Conservation (phyloP, 1,139 yeast species). For the Wickerhamiella infanticola region DNA sequence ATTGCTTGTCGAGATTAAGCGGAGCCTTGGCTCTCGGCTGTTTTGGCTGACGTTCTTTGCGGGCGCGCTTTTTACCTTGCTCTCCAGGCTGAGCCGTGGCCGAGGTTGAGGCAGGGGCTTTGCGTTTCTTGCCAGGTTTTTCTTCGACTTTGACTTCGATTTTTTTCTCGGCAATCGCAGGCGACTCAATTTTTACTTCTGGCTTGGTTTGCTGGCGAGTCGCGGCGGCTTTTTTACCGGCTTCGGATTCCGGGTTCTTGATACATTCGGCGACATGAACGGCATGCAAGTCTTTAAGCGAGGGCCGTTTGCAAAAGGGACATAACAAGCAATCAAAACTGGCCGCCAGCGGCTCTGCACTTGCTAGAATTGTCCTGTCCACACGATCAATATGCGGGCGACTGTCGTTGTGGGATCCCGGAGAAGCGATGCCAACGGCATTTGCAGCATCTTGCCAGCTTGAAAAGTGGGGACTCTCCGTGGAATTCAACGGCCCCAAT, state of each 20-base stretch:
- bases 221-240: background rate
- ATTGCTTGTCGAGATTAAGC: constrained; percentile 91
- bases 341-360: constrained; percentile 19
- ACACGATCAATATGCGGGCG: constrained; percentile 13
- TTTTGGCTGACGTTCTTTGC: background rate
- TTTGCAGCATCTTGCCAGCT: constrained; percentile 19
- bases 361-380: constrained; percentile 18
- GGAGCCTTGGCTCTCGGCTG: constrained; percentile 25
- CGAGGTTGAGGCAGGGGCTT: constrained; percentile 84
- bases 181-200: constrained; percentile 2
- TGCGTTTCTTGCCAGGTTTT: constrained; percentile 29
- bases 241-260: constrained; percentile 12
- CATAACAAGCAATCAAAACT: constrained; percentile 20
- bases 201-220: constrained; percentile 3
- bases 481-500: background rate
- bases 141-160: constrained; percentile 1
- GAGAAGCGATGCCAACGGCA: constrained; percentile 19
- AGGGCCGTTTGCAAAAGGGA: constrained; percentile 21
- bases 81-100: constrained; percentile 77
- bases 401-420: constrained; percentile 6
- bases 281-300: constrained; percentile 16
- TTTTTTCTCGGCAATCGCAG: constrained; percentile 5
- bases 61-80: constrained; percentile 30
- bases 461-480: background rate
- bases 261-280: constrained; percentile 13